phyloP scores from a whole-genome alignment of 2,329 filamentous ascomycete species.

The Paraphoma chrysanthemicola region DNA sequence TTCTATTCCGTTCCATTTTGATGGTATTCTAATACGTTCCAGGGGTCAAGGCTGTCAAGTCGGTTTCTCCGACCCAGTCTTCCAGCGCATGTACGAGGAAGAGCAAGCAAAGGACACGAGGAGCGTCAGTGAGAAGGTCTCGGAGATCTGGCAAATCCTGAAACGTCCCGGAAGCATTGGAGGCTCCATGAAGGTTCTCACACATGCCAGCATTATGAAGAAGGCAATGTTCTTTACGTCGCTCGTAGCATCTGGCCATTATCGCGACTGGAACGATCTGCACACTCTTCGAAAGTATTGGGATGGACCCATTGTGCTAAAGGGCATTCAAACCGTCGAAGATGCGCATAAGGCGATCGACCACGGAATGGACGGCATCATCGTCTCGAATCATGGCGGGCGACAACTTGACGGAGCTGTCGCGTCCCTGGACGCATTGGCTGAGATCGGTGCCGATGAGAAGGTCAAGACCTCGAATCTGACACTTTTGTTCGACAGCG shows the following conservation, averaged over 20 bases:
- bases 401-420: slow-evolving; percentile 47
- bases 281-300: slow-evolving; percentile 41
- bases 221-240: slow-evolving; percentile 47
- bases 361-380: slow-evolving; percentile 45
- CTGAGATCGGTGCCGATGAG: slow-evolving; percentile 44
- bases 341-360: slow-evolving; percentile 46
- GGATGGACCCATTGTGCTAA: slow-evolving; percentile 49
- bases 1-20: background rate
- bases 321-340: slow-evolving; percentile 48
- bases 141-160: slow-evolving; percentile 47
- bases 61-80: slow-evolving; percentile 46
- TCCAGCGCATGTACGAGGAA: slow-evolving; percentile 43
- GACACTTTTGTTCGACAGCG: slow-evolving; percentile 46
- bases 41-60: slow-evolving; percentile 43
- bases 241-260: slow-evolving; percentile 43
- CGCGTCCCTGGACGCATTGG: slow-evolving; percentile 42
- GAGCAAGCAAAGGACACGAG: slow-evolving; percentile 40
- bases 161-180: slow-evolving; percentile 44
- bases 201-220: slow-evolving; percentile 41
- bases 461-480: slow-evolving; percentile 38
- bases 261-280: slow-evolving; percentile 45
- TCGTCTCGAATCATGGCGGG: slow-evolving; percentile 49
- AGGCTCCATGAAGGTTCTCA: slow-evolving; percentile 41
- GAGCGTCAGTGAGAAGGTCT: slow-evolving; percentile 38
- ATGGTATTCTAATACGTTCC: background rate